Conservation (phyloP, 176 grass and related monocot genomes). For the Triticum dicoccoides region DNA sequence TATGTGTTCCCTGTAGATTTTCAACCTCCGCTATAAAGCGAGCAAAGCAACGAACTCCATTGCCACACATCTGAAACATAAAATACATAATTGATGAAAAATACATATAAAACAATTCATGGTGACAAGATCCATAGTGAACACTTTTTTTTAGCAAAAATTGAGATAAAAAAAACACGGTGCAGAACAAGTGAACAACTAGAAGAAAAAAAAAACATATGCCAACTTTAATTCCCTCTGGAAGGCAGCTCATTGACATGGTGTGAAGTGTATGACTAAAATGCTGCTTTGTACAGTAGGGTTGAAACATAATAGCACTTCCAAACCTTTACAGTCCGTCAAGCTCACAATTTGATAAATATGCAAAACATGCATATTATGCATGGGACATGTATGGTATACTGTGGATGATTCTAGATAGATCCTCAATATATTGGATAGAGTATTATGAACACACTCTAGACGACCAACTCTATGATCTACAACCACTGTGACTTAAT, state of each 20-base stretch:
- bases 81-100: slow-evolving; percentile 12
- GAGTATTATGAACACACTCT: neutral
- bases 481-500: neutral
- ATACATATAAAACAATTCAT: slow-evolving; percentile 17
- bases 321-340: neutral
- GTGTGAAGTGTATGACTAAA: neutral
- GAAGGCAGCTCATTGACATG: neutral
- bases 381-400: neutral
- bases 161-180: neutral
- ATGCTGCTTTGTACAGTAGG: neutral
- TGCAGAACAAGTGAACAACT: neutral
- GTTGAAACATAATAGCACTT: neutral
- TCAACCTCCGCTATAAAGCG: slow-evolving; percentile 84
- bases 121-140: neutral
- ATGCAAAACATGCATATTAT: neutral
- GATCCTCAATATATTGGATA: neutral
- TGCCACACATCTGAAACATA: slow-evolving; percentile 96
- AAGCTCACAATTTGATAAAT: neutral
- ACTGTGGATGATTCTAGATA: neutral
- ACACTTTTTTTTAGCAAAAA: neutral
- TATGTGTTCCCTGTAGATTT: slow-evolving; percentile 72
- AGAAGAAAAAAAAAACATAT: neutral
- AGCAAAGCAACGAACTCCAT: slow-evolving; percentile 93
- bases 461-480: neutral
- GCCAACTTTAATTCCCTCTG: neutral